phyloP scores from a whole-genome alignment of 768 basidiomycete genomes.

The Hygrocybe punicea region DNA sequence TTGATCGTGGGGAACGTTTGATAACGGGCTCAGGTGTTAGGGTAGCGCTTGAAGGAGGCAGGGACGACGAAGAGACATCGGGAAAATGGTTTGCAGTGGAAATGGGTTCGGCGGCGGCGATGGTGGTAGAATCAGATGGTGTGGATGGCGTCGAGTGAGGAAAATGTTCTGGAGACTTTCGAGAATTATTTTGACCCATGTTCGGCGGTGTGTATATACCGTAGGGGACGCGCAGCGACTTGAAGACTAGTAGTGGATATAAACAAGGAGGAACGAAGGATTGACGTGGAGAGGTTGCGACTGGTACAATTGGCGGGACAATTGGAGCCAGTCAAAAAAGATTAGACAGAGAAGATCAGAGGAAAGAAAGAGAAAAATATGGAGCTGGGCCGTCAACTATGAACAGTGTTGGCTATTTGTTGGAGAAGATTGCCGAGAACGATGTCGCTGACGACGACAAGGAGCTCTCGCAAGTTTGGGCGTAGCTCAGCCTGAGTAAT shows the following conservation, averaged over 20 bases:
- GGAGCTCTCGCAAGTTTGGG: no score
- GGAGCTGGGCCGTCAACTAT: neutral
- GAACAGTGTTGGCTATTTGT: no score
- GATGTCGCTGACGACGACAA: no score
- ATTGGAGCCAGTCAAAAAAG: neutral
- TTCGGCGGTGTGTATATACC: neutral
- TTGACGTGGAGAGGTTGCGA: neutral
- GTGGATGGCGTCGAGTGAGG: neutral
- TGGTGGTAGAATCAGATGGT: neutral
- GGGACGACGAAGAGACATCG: neutral
- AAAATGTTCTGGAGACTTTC: neutral
- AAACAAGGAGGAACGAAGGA: neutral
- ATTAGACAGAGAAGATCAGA: neutral
- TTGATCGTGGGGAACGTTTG: slow-evolving; percentile 18
- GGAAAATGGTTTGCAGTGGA: neutral
- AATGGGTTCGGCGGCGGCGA: neutral
- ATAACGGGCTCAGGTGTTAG: neutral
- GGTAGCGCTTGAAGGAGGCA: neutral
- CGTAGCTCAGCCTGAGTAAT: no score
- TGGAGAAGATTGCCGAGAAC: no score
- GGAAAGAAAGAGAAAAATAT: neutral
- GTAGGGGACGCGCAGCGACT: neutral
- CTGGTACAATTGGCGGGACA: neutral
- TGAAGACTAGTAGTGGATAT: neutral
- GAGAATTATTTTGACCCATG: slow-evolving; percentile 5